phyloP scores from a whole-genome alignment of 306 rosid species.

The Vigna trinervia region DNA sequence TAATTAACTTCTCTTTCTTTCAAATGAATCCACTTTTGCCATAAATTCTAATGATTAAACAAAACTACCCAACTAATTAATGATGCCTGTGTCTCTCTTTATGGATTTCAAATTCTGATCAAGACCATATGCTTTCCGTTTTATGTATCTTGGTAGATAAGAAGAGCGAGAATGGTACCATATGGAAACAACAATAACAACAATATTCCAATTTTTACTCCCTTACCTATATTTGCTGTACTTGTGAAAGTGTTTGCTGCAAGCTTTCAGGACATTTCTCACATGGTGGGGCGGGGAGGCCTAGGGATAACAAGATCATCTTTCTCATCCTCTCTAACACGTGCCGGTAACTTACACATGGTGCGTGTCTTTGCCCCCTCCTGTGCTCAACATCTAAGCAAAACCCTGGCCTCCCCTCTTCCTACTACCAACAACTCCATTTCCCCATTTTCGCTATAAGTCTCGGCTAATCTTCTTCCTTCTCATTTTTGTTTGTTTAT shows the following conservation, averaged over 20 bases:
- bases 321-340: constrained; percentile 54
- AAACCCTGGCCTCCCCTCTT: constrained; percentile 18
- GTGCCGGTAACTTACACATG: constrained; percentile 59
- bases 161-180: constrained; percentile 4
- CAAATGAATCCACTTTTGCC: background rate
- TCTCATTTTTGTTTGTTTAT: background rate
- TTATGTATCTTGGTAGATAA: background rate
- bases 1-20: background rate
- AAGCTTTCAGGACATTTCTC: constrained; percentile 45
- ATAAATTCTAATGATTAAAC: background rate
- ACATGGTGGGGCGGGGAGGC: constrained; percentile 48
- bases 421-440: background rate
- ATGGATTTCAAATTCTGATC: background rate
- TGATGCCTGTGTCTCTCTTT: background rate
- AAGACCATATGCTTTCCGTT: constrained; percentile 3
- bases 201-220: constrained; percentile 31
- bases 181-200: constrained; percentile 36
- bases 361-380: constrained; percentile 36
- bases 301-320: constrained; percentile 43
- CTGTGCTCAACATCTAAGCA: constrained; percentile 44
- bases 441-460: constrained; percentile 30
- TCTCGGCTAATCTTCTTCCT: constrained; percentile 14
- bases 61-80: background rate
- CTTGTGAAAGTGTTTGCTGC: constrained; percentile 52
- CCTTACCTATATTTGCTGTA: constrained; percentile 47